A percentile compares a stretch with the other conserved stretches of the same genome.
Evolutionary conservation across 1,139 yeast genomes (phyloP).

Genomic region (Protomyces inouyei): DNA sequence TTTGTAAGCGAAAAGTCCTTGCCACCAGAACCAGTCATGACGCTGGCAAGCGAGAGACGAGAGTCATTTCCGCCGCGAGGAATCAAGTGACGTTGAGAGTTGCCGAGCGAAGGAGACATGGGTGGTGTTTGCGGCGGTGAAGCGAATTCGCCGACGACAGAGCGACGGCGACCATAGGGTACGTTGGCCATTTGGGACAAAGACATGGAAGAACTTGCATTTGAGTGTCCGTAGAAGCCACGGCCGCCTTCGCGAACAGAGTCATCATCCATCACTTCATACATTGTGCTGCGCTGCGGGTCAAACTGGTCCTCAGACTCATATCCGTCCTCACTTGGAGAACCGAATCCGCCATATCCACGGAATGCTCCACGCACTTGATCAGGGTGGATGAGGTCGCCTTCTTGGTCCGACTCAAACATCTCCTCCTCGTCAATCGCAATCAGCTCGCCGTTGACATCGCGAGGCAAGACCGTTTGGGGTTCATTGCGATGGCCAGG

Average conservation of each 20-base stretch:
- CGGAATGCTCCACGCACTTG: slow-evolving; percentile 26
- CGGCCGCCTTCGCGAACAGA: slow-evolving; percentile 12
- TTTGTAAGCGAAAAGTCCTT: slow-evolving; percentile 28
- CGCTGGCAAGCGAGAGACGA: slow-evolving; percentile 29
- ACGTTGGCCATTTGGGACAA: slow-evolving; percentile 21
- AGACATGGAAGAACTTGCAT: slow-evolving; percentile 24
- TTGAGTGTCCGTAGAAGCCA: slow-evolving; percentile 23
- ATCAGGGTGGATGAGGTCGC: slow-evolving; percentile 21
- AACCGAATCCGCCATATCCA: slow-evolving; percentile 23
- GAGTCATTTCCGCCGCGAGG: slow-evolving; percentile 26
- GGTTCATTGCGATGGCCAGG: slow-evolving; percentile 27
- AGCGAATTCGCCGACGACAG: slow-evolving; percentile 8
- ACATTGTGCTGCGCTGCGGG: slow-evolving; percentile 22
- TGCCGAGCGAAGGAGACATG: slow-evolving; percentile 23
- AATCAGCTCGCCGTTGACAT: slow-evolving; percentile 22
- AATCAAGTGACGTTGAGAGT: slow-evolving; percentile 19
- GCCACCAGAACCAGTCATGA: slow-evolving; percentile 27
- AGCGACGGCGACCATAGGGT: slow-evolving; percentile 5
- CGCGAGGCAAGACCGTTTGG: not conserved
- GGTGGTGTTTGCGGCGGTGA: slow-evolving; percentile 25
- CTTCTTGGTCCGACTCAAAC: slow-evolving; percentile 20
- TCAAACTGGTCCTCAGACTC: slow-evolving; percentile 25
- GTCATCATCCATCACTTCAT: slow-evolving; percentile 25
- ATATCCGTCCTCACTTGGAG: slow-evolving; percentile 25
- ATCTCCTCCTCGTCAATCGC: slow-evolving; percentile 24